These are phyloP conservation scores for Vaccinium darrowii DNA, from an alignment of 148 eudicot species.

Conservation along the genomic window DNA sequence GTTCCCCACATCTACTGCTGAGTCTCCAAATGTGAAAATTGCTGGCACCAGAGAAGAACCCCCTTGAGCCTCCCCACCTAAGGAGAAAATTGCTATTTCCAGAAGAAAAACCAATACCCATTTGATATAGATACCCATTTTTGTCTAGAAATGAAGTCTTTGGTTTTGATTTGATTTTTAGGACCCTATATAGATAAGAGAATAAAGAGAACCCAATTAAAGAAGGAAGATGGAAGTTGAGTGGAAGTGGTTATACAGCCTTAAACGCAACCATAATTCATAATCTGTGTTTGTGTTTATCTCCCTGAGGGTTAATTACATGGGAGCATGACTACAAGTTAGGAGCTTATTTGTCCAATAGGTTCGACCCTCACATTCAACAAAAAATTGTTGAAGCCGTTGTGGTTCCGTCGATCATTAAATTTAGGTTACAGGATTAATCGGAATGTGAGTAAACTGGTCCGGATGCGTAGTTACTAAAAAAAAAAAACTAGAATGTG, in stretches of 20 bases:
- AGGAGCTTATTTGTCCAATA: too few relatives aligned
- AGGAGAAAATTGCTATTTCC: slow-evolving; percentile 23
- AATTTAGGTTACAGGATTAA: not conserved
- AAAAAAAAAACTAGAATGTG: not conserved
- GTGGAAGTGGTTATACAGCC: not conserved
- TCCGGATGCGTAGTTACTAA: not conserved
- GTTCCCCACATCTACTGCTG: slow-evolving; percentile 84
- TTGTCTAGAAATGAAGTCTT: not conserved
- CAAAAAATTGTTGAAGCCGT: not conserved
- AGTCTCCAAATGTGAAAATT: slow-evolving; percentile 84
- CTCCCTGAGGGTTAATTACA: not conserved
- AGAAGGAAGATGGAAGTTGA: not conserved
- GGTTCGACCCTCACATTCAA: not conserved
- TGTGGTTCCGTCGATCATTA: not conserved
- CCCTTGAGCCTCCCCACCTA: slow-evolving; percentile 43
- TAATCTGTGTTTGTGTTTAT: not conserved
- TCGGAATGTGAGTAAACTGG: not conserved
- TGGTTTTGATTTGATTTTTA: not conserved
- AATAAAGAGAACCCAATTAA: not conserved
- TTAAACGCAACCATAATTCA: not conserved
- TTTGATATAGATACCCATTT: slow-evolving; percentile 25
- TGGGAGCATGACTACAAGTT: not conserved
- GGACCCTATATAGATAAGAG: not conserved
- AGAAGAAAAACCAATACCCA: slow-evolving; percentile 14
- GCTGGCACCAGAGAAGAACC: slow-evolving; percentile 60